These are phyloP conservation scores for Penicillium rolfsii DNA, from an alignment of 2,329 filamentous ascomycete species.

Conservation along the genomic window DNA sequence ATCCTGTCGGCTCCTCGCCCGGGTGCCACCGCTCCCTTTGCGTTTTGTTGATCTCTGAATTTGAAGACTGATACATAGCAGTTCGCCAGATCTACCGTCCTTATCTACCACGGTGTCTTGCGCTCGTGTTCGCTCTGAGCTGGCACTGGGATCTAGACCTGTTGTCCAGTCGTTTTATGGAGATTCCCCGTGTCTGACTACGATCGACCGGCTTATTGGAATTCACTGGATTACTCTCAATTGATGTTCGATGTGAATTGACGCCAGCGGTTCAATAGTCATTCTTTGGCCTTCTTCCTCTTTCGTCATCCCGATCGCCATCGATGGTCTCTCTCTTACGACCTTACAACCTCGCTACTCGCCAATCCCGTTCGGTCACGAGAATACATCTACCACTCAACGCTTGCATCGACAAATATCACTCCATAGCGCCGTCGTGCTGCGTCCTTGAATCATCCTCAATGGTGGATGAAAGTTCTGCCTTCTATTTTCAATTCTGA, in stretches of 20 bases:
- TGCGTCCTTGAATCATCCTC: background rate
- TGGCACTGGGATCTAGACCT: background rate
- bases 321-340: background rate
- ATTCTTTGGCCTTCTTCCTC: background rate
- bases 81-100: background rate
- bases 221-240: background rate
- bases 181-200: no score
- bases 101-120: background rate
- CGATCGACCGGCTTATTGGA: background rate
- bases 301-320: background rate
- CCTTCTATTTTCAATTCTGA: background rate
- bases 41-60: background rate
- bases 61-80: background rate
- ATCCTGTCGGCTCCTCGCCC: background rate
- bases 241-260: background rate
- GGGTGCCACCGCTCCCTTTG: constrained; percentile 8
- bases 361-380: background rate
- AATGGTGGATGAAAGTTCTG: background rate
- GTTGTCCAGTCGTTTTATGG: background rate
- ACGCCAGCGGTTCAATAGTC: background rate
- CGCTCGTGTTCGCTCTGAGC: background rate
- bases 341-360: background rate
- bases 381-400: background rate
- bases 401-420: background rate
- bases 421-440: background rate